Evolutionary conservation across 352 stramenopile species (phyloP).

Genomic region (Aphanomyces cochlioides): DNA sequence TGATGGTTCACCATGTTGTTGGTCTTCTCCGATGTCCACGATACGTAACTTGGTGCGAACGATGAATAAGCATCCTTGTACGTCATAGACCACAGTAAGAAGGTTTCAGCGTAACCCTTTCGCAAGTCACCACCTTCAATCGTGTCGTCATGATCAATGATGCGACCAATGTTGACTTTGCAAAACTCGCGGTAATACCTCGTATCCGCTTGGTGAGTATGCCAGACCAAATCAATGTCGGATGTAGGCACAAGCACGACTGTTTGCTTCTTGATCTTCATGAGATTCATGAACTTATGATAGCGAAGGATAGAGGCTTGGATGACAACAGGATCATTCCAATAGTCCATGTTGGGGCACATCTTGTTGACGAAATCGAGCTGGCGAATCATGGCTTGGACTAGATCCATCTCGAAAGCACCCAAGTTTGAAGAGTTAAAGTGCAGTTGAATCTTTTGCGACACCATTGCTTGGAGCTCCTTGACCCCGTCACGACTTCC

Average conservation of each 20-base stretch:
- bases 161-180: not conserved
- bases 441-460: not conserved
- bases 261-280: conserved; percentile 4
- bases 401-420: conserved; percentile 20
- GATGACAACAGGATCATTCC: conserved; percentile 22
- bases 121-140: conserved; percentile 21
- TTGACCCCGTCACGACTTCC: not conserved
- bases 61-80: conserved; percentile 21
- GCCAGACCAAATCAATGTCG: conserved; percentile 28
- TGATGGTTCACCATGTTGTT: not conserved
- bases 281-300: conserved; percentile 29
- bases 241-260: conserved; percentile 24
- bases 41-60: conserved; percentile 19
- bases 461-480: not conserved
- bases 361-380: conserved; percentile 31
- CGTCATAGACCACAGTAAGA: conserved; percentile 9
- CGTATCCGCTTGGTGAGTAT: conserved; percentile 13
- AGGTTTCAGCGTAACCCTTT: conserved; percentile 25
- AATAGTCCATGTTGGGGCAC: conserved; percentile 28
- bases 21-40: not conserved
- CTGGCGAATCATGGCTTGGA: conserved; percentile 28
- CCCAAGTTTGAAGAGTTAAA: not conserved
- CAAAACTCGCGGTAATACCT: conserved; percentile 9
- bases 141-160: conserved; percentile 25
- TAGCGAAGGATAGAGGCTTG: conserved; percentile 17